Percentiles rank a stretch among this genome's conserved stretches.
These are phyloP conservation scores for Lichtheimia ornata DNA, from an alignment of 371 early-diverging fungal genomes.

Conservation along the genomic window DNA sequence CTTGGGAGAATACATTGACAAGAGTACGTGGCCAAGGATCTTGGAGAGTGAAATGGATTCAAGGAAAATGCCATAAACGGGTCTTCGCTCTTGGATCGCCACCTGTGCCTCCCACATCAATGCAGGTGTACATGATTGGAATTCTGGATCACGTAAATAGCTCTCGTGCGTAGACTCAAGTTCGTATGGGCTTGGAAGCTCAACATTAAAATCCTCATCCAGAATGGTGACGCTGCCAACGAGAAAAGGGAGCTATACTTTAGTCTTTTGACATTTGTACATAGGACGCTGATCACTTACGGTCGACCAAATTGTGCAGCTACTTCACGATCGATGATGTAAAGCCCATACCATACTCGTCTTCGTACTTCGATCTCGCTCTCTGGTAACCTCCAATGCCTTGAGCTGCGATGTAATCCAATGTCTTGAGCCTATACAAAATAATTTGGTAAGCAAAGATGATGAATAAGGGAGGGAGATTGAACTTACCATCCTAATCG, in stretches of 20 bases:
- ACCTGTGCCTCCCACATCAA: neutral
- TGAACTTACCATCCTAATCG: constrained; percentile 28
- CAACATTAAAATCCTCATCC: constrained; percentile 47
- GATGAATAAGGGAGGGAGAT: neutral
- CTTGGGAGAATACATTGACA: constrained; percentile 30
- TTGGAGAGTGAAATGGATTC: constrained; percentile 12
- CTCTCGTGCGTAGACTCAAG: constrained; percentile 14
- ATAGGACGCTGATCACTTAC: neutral
- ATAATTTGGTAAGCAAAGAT: neutral
- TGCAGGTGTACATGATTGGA: neutral
- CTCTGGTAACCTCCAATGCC: constrained; percentile 39
- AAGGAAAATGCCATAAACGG: neutral
- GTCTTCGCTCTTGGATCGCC: neutral
- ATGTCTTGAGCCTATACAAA: constrained; percentile 24
- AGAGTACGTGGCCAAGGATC: constrained; percentile 35
- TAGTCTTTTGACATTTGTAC: too few species aligned
- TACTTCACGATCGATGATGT: constrained; percentile 44
- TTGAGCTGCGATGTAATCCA: constrained; percentile 32
- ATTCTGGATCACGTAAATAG: neutral
- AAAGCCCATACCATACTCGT: constrained; percentile 42
- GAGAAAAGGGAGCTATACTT: too few species aligned
- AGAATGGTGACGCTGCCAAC: constrained; percentile 6
- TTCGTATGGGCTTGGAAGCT: constrained; percentile 39
- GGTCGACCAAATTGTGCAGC: constrained; percentile 37
- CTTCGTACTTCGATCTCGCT: constrained; percentile 43